Percentiles rank a stretch among this genome's conserved stretches.
Conservation (phyloP, 352 stramenopile species). For the Globisporangium perplexum region DNA sequence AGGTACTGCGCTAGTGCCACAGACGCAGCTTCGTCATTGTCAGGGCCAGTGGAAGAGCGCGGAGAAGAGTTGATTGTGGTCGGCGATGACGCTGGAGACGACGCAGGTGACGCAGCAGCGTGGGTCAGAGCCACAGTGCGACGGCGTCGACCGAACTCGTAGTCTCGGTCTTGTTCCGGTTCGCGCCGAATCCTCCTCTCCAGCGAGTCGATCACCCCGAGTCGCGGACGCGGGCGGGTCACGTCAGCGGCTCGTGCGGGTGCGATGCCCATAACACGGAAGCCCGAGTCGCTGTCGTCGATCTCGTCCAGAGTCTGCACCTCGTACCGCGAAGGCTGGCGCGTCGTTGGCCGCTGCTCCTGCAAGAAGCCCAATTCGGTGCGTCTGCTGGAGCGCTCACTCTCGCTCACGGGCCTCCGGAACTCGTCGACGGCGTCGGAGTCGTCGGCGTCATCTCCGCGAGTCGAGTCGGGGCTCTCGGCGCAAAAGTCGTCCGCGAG, state of each 20-base stretch:
- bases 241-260: not conserved
- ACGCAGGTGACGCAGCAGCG: not conserved
- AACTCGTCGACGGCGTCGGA: not conserved
- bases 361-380: constrained; percentile 37
- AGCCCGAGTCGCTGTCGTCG: not conserved
- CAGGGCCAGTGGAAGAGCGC: constrained; percentile 9
- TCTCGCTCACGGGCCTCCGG: not conserved
- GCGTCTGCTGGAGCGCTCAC: constrained; percentile 12
- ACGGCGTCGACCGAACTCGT: constrained; percentile 7
- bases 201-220: constrained; percentile 6
- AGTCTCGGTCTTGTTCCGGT: constrained; percentile 12
- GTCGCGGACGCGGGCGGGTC: constrained; percentile 10
- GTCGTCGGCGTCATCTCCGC: constrained; percentile 1
- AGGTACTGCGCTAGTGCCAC: constrained; percentile 60
- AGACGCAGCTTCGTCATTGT: constrained; percentile 56
- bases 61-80: constrained; percentile 15
- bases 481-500: constrained; percentile 41
- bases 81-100: constrained; percentile 19
- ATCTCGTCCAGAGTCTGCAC: not conserved
- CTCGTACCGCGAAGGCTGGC: not conserved
- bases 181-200: constrained; percentile 12
- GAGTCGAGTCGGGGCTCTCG: constrained; percentile 43
- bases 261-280: not conserved
- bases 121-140: not conserved
- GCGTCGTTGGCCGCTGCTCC: constrained; percentile 5